Evolutionary conservation across 768 basidiomycete genomes (phyloP).

Genomic region (Lactarius quietus): DNA sequence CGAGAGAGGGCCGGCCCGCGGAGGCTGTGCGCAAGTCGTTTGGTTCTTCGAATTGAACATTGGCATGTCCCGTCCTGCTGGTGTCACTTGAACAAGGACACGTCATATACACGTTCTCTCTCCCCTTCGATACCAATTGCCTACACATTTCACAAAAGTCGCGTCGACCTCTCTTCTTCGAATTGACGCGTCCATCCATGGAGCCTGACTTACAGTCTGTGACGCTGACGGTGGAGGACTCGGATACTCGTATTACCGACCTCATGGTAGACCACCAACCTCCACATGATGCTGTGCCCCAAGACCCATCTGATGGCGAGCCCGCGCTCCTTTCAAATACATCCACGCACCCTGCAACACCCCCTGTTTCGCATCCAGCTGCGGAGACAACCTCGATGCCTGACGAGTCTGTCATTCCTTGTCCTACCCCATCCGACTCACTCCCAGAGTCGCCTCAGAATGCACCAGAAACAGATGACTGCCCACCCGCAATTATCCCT

Average conservation of each 20-base stretch:
- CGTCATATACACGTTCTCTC: background rate
- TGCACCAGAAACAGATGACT: background rate
- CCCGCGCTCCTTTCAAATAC: background rate
- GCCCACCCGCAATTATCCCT: background rate
- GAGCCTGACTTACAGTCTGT: background rate
- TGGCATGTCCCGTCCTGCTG: background rate
- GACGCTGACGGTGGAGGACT: background rate
- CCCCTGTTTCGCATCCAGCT: background rate
- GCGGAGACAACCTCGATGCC: slow-evolving; percentile 2
- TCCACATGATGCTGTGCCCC: background rate
- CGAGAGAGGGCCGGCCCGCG: background rate
- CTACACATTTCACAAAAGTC: background rate
- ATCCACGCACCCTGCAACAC: background rate
- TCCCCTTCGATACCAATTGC: background rate
- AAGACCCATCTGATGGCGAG: background rate
- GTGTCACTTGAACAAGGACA: background rate
- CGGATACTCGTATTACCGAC: background rate
- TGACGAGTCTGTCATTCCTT: background rate
- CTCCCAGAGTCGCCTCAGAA: background rate
- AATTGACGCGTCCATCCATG: background rate
- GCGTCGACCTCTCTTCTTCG: background rate
- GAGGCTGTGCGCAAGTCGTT: background rate
- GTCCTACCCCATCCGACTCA: background rate
- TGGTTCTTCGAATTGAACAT: background rate
- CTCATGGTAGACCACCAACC: slow-evolving; percentile 2